Evolutionary conservation across 2,329 filamentous ascomycete species (phyloP), one percentile per base, ranked within the genome.

Genomic region (Alternaria sp.): DNA sequence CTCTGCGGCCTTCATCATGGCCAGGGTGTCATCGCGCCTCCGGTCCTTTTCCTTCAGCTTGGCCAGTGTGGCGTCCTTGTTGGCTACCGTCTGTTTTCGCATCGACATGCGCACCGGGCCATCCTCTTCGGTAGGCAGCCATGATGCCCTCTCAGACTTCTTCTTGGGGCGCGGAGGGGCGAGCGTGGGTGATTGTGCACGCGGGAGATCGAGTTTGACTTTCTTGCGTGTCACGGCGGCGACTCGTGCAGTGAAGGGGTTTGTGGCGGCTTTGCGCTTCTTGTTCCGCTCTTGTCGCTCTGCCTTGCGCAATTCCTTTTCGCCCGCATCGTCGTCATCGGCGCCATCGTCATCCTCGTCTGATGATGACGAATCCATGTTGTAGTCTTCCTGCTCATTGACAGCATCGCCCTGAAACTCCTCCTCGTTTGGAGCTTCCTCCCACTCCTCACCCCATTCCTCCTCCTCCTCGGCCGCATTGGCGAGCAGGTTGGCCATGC

Each of bases 311-410:
- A 99, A 78, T 79, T 96, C 93, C 71, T 89, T 91, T 80, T 99
- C 95, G 34, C 95, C 95, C 57, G 92, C 91, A 5, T 95, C 78
- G 42, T 96, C 92, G 66, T 95, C 88, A 68, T 94, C 88, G 8
- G 75, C 80, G 78, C 59, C 90, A 84, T 52, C 88, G 83, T 78
- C 88, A 59, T 93, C 90, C 64, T 93, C 91, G 65, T 92, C 91
- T 0, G 89, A 92, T 0, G 92, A 96, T 14, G 91, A 78, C 41
- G 76, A 94, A 71, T 96, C 93, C 82, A 97, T 90, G 47, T 92
- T 89, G 67, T 92, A 89, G 74, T 97, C 94, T 2, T 82, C 79
- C 58, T 86, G 83, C 46, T 87, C 85, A 38, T 89, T 86, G 9
- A 80, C 81, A 30, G 83, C 80, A 30, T 85, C 84, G 62, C 83